A percentile compares a stretch with the other conserved stretches of the same genome.
These are phyloP conservation scores for Lactifluus rugatus DNA, from an alignment of 768 basidiomycete genomes.

Conservation along the genomic window DNA sequence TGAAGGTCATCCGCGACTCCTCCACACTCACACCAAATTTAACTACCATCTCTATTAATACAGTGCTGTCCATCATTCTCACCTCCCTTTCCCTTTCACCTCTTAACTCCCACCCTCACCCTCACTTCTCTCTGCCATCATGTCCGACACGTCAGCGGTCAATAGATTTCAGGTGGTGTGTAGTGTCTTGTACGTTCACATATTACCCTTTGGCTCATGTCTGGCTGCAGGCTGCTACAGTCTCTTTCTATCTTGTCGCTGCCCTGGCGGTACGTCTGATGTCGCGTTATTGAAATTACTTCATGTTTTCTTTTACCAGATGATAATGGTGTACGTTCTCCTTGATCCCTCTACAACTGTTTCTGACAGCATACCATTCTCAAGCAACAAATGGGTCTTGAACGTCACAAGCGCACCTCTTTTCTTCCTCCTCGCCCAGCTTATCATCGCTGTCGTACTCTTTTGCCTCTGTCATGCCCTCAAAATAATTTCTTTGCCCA, in stretches of 20 bases:
- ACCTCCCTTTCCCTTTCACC: no score
- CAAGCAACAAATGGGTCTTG: conserved; percentile 87
- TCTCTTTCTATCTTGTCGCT: conserved; percentile 82
- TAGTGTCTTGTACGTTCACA: background rate
- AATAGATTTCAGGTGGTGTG: conserved; percentile 7
- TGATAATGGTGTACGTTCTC: conserved; percentile 74
- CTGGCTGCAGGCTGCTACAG: conserved; percentile 54
- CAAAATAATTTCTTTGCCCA: conserved; percentile 57
- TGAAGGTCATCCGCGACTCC: no score
- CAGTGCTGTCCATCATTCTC: background rate
- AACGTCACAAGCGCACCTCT: conserved; percentile 63
- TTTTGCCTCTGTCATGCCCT: conserved; percentile 54
- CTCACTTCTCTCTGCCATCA: background rate
- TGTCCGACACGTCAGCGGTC: background rate
- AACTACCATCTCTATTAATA: no score
- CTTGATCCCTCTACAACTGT: background rate
- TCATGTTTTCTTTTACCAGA: conserved; percentile 35
- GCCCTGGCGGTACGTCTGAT: conserved; percentile 62
- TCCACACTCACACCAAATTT: no score
- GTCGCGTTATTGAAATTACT: background rate
- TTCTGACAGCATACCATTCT: conserved; percentile 7
- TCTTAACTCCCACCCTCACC: background rate
- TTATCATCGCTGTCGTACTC: conserved; percentile 68
- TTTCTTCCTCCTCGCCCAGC: conserved; percentile 79
- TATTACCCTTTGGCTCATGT: background rate